Evolutionary conservation across 176 grass and related monocot genomes (phyloP), one percentile per base, ranked within the genome.

Genomic region (Lolium rigidum): DNA sequence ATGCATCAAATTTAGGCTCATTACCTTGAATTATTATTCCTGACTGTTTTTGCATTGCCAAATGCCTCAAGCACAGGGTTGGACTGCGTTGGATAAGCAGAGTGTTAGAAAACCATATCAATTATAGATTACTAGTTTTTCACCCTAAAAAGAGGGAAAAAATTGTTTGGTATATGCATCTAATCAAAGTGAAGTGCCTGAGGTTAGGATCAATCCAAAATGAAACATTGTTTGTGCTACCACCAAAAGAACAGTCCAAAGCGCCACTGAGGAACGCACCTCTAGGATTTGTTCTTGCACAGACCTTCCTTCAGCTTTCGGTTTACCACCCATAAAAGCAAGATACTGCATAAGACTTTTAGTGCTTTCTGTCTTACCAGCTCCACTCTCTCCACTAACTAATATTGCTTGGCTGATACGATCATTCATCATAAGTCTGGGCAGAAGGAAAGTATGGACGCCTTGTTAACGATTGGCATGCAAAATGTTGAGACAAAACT

Each of bases 11-110:
- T 60, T 62, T 39, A 48, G n/a, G 50, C 41, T 58, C 22, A 50
- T 70, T 92, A 97, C 94, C 94, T 97, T 80, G 94, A 97, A 52
- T 97, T 97, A 83, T 97, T 97, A 81, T 94, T 97, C 83, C 94
- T 88, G 58, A 97, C 94, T 75, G 92, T 97, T 89, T 97, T 97
- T 78, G 94, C 94, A 80, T 97, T 97, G 47, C 94, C 94, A 89
- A 97, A 97, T 88, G 94, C 94, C 89, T 97, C 94, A 22, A 97
- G 92, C 74, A 97, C 94, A 17, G 92, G 94, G 74, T 97, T 97
- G 73, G 94, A 97, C 94, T 97, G 87, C 65, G 77, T 83, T 17
- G 85, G 49, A 76, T 25, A 88, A 94, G 28, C 61, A 77, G 78
- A 25, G 52, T 64, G 75, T 91, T 39, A 94, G 71, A 84, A 89